Percentiles rank a stretch among this genome's conserved stretches.
Evolutionary conservation across 345 rosid genomes (phyloP).

Genomic region (Aurinia saxatilis): DNA sequence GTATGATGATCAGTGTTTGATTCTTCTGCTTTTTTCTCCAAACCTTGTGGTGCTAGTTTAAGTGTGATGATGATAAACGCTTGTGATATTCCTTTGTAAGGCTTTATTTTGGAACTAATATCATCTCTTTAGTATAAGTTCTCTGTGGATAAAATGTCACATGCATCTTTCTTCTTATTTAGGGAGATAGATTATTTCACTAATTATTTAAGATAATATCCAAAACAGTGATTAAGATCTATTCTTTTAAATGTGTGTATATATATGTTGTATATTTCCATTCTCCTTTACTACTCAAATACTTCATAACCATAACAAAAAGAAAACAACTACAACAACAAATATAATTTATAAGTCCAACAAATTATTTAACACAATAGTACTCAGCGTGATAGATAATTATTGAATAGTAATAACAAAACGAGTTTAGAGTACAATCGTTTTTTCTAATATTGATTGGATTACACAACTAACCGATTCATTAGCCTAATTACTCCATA

Average conservation of each 20-base stretch:
- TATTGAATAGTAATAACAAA: too few relatives aligned
- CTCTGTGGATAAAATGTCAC: background rate
- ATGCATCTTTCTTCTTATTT: too few relatives aligned
- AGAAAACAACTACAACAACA: too few relatives aligned
- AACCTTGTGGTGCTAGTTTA: constrained; percentile 13
- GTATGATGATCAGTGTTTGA: constrained; percentile 2
- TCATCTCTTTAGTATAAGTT: constrained; percentile 1
- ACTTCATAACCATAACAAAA: too few relatives aligned
- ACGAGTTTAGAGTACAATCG: too few relatives aligned
- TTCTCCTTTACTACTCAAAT: background rate
- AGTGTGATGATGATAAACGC: background rate
- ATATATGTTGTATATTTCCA: background rate
- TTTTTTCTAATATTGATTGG: too few relatives aligned
- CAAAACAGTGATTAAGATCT: background rate
- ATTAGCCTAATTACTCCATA: too few relatives aligned
- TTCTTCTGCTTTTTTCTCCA: background rate
- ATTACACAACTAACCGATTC: too few relatives aligned
- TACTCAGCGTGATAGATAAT: too few relatives aligned
- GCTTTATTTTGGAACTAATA: constrained; percentile 3
- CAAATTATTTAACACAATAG: too few relatives aligned
- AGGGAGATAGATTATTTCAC: background rate
- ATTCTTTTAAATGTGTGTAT: background rate
- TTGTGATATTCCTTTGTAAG: background rate
- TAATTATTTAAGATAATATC: background rate
- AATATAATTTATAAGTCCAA: too few relatives aligned